A percentile compares a stretch with the other conserved stretches of the same genome.
Conservation (phyloP, 306 rosid species). For the Albizia julibrissin region DNA sequence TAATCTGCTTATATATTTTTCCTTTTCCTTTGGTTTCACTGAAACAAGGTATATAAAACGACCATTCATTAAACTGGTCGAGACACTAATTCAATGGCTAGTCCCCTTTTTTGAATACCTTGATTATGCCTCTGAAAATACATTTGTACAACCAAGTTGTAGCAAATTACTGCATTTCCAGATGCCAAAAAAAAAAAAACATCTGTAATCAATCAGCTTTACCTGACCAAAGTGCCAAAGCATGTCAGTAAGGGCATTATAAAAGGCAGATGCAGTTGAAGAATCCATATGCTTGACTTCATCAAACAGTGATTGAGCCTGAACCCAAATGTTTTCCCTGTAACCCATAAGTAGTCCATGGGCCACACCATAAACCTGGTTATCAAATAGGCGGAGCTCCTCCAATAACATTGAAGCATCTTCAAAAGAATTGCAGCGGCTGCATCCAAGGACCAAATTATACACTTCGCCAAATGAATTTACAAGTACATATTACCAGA, state of each 20-base stretch:
- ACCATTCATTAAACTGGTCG: not conserved
- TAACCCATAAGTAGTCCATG: slow-evolving; percentile 86
- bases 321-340: slow-evolving; percentile 69
- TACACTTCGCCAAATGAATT: slow-evolving; percentile 20
- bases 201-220: slow-evolving; percentile 22
- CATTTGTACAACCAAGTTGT: not conserved
- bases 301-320: slow-evolving; percentile 74
- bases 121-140: slow-evolving; percentile 2
- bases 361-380: slow-evolving; percentile 90
- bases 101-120: not conserved
- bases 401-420: slow-evolving; percentile 87
- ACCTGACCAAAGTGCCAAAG: slow-evolving; percentile 98
- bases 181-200: not conserved
- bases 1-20: not conserved
- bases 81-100: not conserved
- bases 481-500: not conserved
- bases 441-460: slow-evolving; percentile 48
- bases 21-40: not conserved
- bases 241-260: slow-evolving; percentile 96
- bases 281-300: slow-evolving; percentile 87
- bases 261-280: slow-evolving; percentile 89
- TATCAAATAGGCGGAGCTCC: slow-evolving; percentile 77
- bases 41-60: not conserved
- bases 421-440: slow-evolving; percentile 75
- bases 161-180: slow-evolving; percentile 1